Base-by-base conservation (phyloP, 2,329 filamentous ascomycete species). In the Phoma sp. region DNA sequence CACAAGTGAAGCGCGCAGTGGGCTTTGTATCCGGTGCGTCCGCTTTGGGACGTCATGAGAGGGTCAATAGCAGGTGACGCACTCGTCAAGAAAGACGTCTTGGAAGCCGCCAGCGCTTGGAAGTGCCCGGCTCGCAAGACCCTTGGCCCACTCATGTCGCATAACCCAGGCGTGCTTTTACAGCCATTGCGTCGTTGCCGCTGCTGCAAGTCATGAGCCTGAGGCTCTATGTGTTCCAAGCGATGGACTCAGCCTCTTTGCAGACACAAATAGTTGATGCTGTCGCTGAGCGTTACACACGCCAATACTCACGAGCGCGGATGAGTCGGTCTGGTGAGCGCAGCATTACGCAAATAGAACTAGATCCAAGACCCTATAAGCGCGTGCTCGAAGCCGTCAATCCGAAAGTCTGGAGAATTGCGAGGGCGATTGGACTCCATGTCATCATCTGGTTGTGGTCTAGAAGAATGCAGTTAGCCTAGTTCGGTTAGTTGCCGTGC, bases 391-490 rank as follows among this genome's bases (percentile, higher is more conserved):
- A 42, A 61, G 47, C 56, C 28, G 59, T 63, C 28, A 64, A 53
- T 18, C 60, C 59, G 45, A 68, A 65, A 30, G 57, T 59, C 47
- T 67, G 49, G 32, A 66, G 51, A 18, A 68, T 53, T 5, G 61
- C 62, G 3, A 69, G 60, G 10, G 65, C 61, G 25, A 67, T 60
- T 20, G 66, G 65, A 32, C 53, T 52, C 65, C 65, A 69, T 42
- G 62, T 69, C 64, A 67, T 66, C 60, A 68, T 67, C 23, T 63
- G 62, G 40, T 68, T 65, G 52, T 69, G 66, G 37, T 63, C 66
- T 69, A 36, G 47, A 47, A 47, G 48, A 48, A 50, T 46, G 47
- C 4, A 45, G 53, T 56, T 56, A 56, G 53, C 53, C 47, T 18
- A 38, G 40, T 23, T n/a, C 29, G 53, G 48, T 56, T 56, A 50